Conservation (phyloP, 2,329 filamentous ascomycete species). For the Golovinomyces cichoracearum region DNA sequence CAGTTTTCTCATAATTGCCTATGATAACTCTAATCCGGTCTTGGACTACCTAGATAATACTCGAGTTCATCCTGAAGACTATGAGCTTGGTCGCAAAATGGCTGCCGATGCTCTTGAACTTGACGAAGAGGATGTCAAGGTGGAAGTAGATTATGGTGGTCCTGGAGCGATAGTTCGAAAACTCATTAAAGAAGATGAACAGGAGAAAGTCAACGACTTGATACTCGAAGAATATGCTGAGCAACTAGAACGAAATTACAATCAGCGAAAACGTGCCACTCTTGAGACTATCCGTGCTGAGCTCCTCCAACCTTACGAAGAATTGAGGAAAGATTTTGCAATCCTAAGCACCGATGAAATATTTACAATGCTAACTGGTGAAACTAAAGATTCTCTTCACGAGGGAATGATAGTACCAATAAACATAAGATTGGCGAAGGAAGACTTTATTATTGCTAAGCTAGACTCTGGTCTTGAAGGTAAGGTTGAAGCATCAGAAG, state of each 20-base stretch:
- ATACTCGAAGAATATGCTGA: conserved; percentile 93
- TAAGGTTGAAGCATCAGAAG: conserved; percentile 56
- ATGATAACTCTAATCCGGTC: conserved; percentile 52
- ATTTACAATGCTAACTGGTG: conserved; percentile 91
- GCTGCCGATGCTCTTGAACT: conserved; percentile 87
- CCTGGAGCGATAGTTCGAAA: conserved; percentile 75
- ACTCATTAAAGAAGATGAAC: conserved; percentile 79
- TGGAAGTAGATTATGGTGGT: conserved; percentile 73
- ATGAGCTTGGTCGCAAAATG: conserved; percentile 94
- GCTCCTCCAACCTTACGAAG: conserved; percentile 77
- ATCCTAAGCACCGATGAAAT: conserved; percentile 48
- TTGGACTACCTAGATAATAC: conserved; percentile 92
- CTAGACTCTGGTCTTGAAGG: conserved; percentile 89
- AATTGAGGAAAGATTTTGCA: conserved; percentile 59
- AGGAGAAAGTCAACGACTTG: conserved; percentile 86
- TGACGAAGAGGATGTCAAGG: conserved; percentile 94
- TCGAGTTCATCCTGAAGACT: conserved; percentile 91
- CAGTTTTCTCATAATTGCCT: conserved; percentile 78
- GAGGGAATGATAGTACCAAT: conserved; percentile 86
- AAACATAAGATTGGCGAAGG: conserved; percentile 63
- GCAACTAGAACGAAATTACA: conserved; percentile 77
- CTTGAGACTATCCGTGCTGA: conserved; percentile 90
- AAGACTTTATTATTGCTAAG: conserved; percentile 79
- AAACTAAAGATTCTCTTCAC: conserved; percentile 57
- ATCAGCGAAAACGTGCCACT: conserved; percentile 82